These are phyloP conservation scores for Leavenworthia alabamica DNA, from an alignment of 345 rosid species.

Conservation along the genomic window DNA sequence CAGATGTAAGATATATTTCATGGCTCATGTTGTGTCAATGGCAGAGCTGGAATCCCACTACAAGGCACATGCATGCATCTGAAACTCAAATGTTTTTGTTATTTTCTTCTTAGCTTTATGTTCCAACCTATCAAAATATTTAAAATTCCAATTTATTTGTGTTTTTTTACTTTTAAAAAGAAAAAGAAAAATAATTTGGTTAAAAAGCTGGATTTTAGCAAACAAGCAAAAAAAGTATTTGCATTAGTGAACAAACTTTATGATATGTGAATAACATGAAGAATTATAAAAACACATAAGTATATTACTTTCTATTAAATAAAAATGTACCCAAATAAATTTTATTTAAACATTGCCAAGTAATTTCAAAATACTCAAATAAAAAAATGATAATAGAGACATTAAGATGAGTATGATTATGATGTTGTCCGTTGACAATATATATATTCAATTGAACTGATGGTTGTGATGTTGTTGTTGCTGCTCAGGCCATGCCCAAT, in stretches of 20 bases:
- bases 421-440: too few relatives aligned
- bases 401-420: constrained; percentile 10
- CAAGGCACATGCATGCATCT: constrained; percentile 56
- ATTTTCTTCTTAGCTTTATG: constrained; percentile 11
- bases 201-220: not conserved
- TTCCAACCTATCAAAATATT: constrained; percentile 32
- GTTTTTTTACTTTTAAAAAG: not conserved
- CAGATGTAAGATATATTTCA: constrained; percentile 34
- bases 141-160: constrained; percentile 23
- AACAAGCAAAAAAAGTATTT: too few relatives aligned
- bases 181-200: not conserved
- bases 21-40: too few relatives aligned
- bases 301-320: too few relatives aligned
- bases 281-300: not conserved
- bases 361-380: constrained; percentile 16
- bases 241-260: too few relatives aligned
- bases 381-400: constrained; percentile 6
- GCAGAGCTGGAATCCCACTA: constrained; percentile 68
- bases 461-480: constrained; percentile 21
- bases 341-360: constrained; percentile 10
- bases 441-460: too few relatives aligned
- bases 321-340: not conserved
- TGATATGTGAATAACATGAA: too few relatives aligned
- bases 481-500: constrained; percentile 70
- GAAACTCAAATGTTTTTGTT: constrained; percentile 13